Evolutionary conservation across 768 basidiomycete species (phyloP), one percentile per base, ranked within the genome.

Genomic region (Hemileccinum rubropunctum): DNA sequence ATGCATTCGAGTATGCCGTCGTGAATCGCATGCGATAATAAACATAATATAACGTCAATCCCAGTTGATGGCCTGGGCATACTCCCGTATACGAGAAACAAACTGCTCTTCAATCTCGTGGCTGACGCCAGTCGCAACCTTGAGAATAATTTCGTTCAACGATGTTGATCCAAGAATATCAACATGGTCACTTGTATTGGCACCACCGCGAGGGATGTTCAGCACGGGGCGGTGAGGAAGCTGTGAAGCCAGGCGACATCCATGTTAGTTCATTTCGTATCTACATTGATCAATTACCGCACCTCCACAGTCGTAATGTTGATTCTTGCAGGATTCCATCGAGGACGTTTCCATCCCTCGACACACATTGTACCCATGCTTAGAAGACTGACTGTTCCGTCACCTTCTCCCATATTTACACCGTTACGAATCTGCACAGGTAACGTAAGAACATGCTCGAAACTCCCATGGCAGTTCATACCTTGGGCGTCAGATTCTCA

Each of bases 341-440:
- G 75, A 53, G 78, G 78, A 49, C 84, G 76, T 67, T 88, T 89
- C 95, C 95, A 97, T 7, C 95, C 95, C 62, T 93, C 91, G 11
- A 88, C 85, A 60, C 95, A 98, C 93, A 98, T 97, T n/a, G 89
- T 83, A 14, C 94, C 95, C 46, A 94, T 75, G 57, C 88, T 91
- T 30, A 95, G 61, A 36, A 93, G 70, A 58, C 83, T 83, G 20
- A 94, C 93, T 2, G 97, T 98, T 12, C 97, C 95, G 65, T 98
- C 97, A 8, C 94, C 95, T 72, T 97, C 93, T 35, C 92, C 91
- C 68, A 95, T 83, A 57, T 88, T 90, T 46, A 98, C 91, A 11
- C 95, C 95, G 54, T 89, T 91, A 45, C 77, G 73, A 42, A 91
- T 71, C 84, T 85, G 44, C 4, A 34, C 45, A 23, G 54, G 43